Conservation (phyloP, 2,329 filamentous ascomycete species). For the Claviceps quebecensis region DNA sequence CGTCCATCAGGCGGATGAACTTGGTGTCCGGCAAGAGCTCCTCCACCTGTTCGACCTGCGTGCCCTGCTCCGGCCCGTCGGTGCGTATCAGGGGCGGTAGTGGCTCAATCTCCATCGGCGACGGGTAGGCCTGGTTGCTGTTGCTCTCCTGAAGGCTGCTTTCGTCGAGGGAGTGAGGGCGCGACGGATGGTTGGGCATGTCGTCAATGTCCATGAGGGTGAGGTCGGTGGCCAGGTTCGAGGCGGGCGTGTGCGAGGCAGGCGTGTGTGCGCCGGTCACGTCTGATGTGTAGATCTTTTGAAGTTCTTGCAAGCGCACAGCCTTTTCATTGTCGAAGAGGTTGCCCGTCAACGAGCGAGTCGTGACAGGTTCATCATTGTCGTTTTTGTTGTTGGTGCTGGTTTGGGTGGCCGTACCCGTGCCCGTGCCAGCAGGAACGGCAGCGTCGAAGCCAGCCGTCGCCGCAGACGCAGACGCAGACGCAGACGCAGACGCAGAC, state of each 20-base stretch:
- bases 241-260: conserved; percentile 29
- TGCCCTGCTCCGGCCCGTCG: conserved; percentile 49
- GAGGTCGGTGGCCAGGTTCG: conserved; percentile 20
- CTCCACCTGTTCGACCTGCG: conserved; percentile 49
- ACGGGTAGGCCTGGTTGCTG: conserved; percentile 47
- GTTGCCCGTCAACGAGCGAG: not conserved
- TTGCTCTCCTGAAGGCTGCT: conserved; percentile 22
- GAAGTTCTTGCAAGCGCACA: conserved; percentile 10
- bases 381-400: not conserved
- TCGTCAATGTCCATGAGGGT: conserved; percentile 47
- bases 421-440: not conserved
- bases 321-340: conserved; percentile 31
- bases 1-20: conserved; percentile 42
- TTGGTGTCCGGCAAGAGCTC: conserved; percentile 46
- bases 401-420: not conserved
- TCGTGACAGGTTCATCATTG: not conserved
- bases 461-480: conserved; percentile 18
- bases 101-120: conserved; percentile 45
- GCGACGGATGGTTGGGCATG: conserved; percentile 14
- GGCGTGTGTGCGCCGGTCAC: not conserved
- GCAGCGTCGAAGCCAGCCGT: conserved; percentile 10
- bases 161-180: conserved; percentile 8
- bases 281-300: not conserved
- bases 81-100: conserved; percentile 38
- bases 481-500: too few relatives aligned